These are phyloP conservation scores for Talaromyces nanjingensis DNA, from an alignment of 495 filamentous ascomycete species.

Conservation along the genomic window DNA sequence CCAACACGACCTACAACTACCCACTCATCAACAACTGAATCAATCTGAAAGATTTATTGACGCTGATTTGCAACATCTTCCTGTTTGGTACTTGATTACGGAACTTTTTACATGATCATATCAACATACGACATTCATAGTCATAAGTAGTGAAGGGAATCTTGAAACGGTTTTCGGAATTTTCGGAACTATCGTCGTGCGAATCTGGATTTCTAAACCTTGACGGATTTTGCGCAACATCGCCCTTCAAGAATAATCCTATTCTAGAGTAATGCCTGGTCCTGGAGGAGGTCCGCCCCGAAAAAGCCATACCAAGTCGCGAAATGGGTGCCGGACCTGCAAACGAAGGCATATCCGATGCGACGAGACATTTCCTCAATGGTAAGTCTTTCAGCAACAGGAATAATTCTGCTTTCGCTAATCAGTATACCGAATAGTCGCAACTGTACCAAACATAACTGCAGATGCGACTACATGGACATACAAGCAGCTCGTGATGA, in stretches of 20 bases:
- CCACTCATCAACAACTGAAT: neutral
- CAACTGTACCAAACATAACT: slow-evolving; percentile 98
- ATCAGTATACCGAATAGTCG: slow-evolving; percentile 48
- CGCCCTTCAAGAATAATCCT: neutral
- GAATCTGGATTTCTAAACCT: neutral
- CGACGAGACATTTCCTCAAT: slow-evolving; percentile 96
- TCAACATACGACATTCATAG: neutral
- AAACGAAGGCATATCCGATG: slow-evolving; percentile 96
- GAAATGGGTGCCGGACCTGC: slow-evolving; percentile 95
- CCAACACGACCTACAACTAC: neutral
- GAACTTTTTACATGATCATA: neutral
- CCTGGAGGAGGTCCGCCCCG: slow-evolving; percentile 48
- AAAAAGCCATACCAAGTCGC: slow-evolving; percentile 91
- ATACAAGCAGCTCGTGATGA: slow-evolving; percentile 56
- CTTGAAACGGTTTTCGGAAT: neutral
- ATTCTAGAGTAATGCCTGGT: slow-evolving; percentile 34
- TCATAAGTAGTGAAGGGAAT: neutral
- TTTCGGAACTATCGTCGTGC: neutral
- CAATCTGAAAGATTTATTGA: neutral
- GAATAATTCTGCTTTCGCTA: neutral
- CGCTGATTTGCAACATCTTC: neutral
- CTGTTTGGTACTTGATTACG: neutral
- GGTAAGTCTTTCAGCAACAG: slow-evolving; percentile 46
- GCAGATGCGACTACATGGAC: slow-evolving; percentile 95
- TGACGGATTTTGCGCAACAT: neutral